Conservation (phyloP, 78 protist species). For the Dictyostelium brefeldianum region DNA sequence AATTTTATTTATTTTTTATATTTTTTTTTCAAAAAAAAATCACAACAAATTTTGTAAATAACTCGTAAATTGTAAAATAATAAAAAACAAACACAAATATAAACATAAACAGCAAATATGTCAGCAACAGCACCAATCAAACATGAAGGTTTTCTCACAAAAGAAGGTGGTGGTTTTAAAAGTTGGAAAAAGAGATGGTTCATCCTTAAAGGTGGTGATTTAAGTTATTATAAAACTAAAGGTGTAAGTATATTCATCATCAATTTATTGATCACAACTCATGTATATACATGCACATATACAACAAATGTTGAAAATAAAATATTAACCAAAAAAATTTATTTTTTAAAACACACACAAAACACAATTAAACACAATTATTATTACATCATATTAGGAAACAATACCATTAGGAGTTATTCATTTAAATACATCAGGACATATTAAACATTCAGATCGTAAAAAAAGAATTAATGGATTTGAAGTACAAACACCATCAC, state of each 20-base stretch:
- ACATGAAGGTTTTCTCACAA: constrained; percentile 83
- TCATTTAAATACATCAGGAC: constrained; percentile 79
- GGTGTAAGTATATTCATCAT: constrained; percentile 80
- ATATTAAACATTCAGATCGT: constrained; percentile 60
- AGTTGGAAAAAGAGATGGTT: constrained; percentile 88
- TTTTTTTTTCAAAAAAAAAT: too few species aligned
- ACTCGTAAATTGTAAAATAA: background rate
- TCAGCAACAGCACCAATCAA: constrained; percentile 59
- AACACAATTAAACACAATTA: too few species aligned
- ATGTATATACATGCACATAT: too few species aligned
- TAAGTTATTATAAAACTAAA: constrained; percentile 78
- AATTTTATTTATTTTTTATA: too few species aligned
- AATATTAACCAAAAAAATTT: too few species aligned
- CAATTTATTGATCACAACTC: too few species aligned
- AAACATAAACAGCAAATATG: background rate
- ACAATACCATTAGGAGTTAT: constrained; percentile 58
- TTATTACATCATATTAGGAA: too few species aligned
- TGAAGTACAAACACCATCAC: constrained; percentile 82
- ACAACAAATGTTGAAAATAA: too few species aligned
- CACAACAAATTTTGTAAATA: too few species aligned
- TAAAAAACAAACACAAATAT: background rate
- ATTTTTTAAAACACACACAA: too few species aligned
- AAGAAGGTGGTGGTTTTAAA: constrained; percentile 88
- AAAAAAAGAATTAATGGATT: constrained; percentile 67
- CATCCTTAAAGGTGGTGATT: constrained; percentile 68